phyloP scores from a whole-genome alignment of 75 land plant species.

The Pseudotsuga menziesii region DNA sequence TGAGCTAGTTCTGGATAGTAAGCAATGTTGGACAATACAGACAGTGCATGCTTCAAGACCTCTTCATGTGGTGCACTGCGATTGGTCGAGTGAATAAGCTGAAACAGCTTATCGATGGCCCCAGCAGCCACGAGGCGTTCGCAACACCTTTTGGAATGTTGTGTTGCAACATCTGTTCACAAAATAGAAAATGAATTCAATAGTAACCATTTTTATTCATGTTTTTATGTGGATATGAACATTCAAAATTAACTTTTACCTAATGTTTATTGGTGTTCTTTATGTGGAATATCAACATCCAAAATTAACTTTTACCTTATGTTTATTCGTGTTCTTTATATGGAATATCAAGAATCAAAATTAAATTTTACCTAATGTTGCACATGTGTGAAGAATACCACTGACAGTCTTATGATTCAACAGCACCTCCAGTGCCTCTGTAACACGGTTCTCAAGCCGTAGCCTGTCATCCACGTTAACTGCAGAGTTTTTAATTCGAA shows the following conservation, averaged over 20 bases:
- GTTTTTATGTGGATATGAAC: background rate
- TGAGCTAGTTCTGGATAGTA: slow-evolving; percentile 51
- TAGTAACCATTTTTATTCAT: background rate
- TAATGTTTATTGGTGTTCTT: slow-evolving; percentile 41
- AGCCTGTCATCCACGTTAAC: slow-evolving; percentile 55
- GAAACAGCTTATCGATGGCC: slow-evolving; percentile 57
- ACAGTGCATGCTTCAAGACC: slow-evolving; percentile 72
- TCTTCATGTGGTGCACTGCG: slow-evolving; percentile 83
- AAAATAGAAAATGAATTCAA: background rate
- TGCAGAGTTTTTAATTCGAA: slow-evolving; percentile 60
- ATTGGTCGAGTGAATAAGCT: slow-evolving; percentile 53
- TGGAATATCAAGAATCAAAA: background rate
- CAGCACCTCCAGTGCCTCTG: slow-evolving; percentile 63
- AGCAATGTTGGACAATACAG: slow-evolving; percentile 77
- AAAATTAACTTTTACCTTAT: slow-evolving; percentile 40
- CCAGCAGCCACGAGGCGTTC: slow-evolving; percentile 75
- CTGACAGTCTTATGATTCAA: slow-evolving; percentile 66
- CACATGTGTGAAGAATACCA: slow-evolving; percentile 75
- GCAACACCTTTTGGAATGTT: slow-evolving; percentile 75
- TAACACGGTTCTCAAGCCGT: slow-evolving; percentile 67
- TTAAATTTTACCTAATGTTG: slow-evolving; percentile 56
- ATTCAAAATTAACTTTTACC: slow-evolving; percentile 31
- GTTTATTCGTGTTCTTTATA: slow-evolving; percentile 23
- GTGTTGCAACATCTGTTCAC: slow-evolving; percentile 70
- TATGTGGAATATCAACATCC: background rate